Evolutionary conservation across 2,329 filamentous ascomycete species (phyloP), one percentile per base, ranked within the genome.

Genomic region (Basipetospora chlamydospora): DNA sequence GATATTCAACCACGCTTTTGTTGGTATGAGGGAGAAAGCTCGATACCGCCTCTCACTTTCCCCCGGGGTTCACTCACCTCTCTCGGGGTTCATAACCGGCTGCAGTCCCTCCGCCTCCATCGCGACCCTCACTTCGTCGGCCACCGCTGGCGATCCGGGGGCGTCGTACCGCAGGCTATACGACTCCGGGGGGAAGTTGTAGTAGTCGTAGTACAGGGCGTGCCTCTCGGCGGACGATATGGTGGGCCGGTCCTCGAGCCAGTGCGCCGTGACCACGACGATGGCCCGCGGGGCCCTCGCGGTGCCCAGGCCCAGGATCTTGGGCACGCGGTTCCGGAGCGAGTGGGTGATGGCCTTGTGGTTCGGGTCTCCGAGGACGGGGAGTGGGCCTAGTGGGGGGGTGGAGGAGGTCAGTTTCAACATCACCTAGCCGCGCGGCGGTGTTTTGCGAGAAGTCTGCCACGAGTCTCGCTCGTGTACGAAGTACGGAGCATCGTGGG

Each of bases 231-330:
- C 63, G 3, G 63, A 67, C 9, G 66, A 70, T 39, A 77, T 64
- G 28, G 59, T 63, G 2, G 70, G 70, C 7, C 50, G 51, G 11
- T 43, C 32, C 3, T 64, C 63, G 3, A 59, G 60, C 71, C 70
- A 75, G 53, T 75, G 70, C 3, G 71, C 70, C 0, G 71, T 75
- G 12, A 75, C 59, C 21, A 75, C 52, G 8, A 73, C 55, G 31
- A 75, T 71, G 17, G 66, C 70, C 8, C 57, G 56, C 0, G 62
- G 65, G 10, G 63, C 58, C 1, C 64, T 54, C 1, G 64, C 49
- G 0, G 68, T 70, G 26, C 62, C 59, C 2, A 77, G 60, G 43
- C 62, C 59, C 32, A 77, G 62, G 35, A 77, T 60, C 46, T 64
- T 54, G 34, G 73, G 72, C 5, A 76, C 63, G 8, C 61, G 59